Evolutionary conservation across 148 eudicot species (phyloP).

Genomic region (Pharnaceum exiguum): DNA sequence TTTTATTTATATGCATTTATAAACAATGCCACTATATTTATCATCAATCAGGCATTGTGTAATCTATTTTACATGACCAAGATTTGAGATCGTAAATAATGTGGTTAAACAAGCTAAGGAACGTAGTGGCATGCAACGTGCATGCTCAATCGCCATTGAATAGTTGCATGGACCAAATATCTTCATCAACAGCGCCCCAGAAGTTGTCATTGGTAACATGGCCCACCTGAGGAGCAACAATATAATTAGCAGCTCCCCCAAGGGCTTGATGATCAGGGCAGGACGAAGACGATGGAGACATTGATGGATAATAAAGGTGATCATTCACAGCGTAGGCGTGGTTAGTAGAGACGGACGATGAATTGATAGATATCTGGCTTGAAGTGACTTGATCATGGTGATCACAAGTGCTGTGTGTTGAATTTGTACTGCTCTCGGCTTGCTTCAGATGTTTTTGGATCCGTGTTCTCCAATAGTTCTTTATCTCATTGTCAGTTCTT

Average conservation of each 20-base stretch:
- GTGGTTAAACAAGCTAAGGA: no score
- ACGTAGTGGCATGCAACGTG: no score
- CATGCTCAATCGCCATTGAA: slow-evolving; percentile 34
- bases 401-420: slow-evolving; percentile 7
- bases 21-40: no score
- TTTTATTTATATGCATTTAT: no score
- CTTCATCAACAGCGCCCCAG: slow-evolving; percentile 55
- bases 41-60: no score
- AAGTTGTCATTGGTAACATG: slow-evolving; percentile 31
- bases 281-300: slow-evolving; percentile 12
- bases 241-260: slow-evolving; percentile 20
- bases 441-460: slow-evolving; percentile 81
- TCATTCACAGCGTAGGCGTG: not conserved
- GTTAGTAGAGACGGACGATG: slow-evolving; percentile 5
- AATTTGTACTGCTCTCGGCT: slow-evolving; percentile 11
- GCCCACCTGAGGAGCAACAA: slow-evolving; percentile 24
- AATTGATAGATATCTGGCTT: slow-evolving; percentile 24
- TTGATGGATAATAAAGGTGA: not conserved
- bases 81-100: no score
- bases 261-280: slow-evolving; percentile 12
- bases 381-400: slow-evolving; percentile 21
- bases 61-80: no score
- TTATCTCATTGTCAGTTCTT: slow-evolving; percentile 85
- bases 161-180: slow-evolving; percentile 71
- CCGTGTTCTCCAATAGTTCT: slow-evolving; percentile 80